These are phyloP conservation scores for Citeromyces hawaiiensis DNA, from an alignment of 1,139 yeast species.

Conservation along the genomic window DNA sequence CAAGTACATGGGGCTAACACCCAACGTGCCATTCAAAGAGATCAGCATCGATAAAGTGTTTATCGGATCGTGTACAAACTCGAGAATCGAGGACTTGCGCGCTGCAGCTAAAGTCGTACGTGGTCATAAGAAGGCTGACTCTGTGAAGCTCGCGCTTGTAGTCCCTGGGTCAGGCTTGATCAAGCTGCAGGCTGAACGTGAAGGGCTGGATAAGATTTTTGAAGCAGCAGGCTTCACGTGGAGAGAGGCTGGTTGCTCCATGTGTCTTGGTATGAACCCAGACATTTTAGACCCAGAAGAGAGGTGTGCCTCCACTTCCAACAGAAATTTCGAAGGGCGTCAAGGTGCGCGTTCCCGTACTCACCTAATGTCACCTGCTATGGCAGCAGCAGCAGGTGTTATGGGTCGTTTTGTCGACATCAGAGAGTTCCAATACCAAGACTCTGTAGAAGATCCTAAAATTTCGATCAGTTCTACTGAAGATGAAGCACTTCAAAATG, in stretches of 20 bases:
- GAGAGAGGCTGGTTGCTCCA: slow-evolving; percentile 99
- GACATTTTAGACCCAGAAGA: slow-evolving; percentile 90
- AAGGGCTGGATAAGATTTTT: slow-evolving; percentile 86
- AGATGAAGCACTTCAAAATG: slow-evolving; percentile 50
- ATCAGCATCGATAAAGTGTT: slow-evolving; percentile 82
- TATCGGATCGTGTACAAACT: slow-evolving; percentile 96
- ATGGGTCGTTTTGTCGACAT: slow-evolving; percentile 86
- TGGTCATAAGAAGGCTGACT: slow-evolving; percentile 79
- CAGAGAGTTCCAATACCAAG: slow-evolving; percentile 55
- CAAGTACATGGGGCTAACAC: slow-evolving; percentile 77
- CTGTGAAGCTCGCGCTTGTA: slow-evolving; percentile 71
- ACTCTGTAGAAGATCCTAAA: slow-evolving; percentile 45
- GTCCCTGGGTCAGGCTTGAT: slow-evolving; percentile 98
- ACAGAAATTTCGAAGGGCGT: slow-evolving; percentile 98
- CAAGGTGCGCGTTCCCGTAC: slow-evolving; percentile 97
- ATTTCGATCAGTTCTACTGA: slow-evolving; percentile 39
- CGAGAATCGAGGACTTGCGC: slow-evolving; percentile 93
- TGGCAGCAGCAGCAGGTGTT: slow-evolving; percentile 99
- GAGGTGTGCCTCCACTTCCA: slow-evolving; percentile 97
- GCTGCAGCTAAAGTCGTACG: slow-evolving; percentile 89
- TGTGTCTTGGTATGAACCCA: slow-evolving; percentile 99
- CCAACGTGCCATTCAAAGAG: slow-evolving; percentile 68
- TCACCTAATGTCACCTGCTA: slow-evolving; percentile 95
- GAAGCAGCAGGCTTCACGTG: slow-evolving; percentile 90
- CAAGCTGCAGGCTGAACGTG: slow-evolving; percentile 84